These are phyloP conservation scores for Pichia manshurica DNA, from an alignment of 805 yeast species.

Conservation along the genomic window DNA sequence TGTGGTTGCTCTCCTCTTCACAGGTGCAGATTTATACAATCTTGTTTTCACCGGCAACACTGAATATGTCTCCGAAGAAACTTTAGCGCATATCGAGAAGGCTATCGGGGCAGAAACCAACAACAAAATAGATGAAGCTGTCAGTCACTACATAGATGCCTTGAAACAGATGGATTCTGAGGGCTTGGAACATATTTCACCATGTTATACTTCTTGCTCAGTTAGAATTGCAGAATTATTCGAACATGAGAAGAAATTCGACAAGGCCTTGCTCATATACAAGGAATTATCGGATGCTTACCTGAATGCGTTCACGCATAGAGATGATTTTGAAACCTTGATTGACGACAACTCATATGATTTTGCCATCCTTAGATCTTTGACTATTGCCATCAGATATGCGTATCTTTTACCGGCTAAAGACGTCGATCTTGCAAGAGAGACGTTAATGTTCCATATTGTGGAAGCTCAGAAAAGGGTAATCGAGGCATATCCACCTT, in stretches of 20 bases:
- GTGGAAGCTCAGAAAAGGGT: constrained; percentile 23
- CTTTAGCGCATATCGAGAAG: constrained; percentile 9
- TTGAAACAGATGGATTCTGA: constrained; percentile 53
- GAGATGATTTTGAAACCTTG: constrained; percentile 8
- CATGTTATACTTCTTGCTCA: constrained; percentile 84
- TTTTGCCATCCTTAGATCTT: constrained; percentile 18
- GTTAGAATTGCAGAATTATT: constrained; percentile 79
- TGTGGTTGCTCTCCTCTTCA: too few species aligned
- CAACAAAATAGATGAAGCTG: constrained; percentile 57
- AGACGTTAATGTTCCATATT: constrained; percentile 19
- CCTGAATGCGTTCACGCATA: constrained; percentile 11
- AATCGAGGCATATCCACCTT: constrained; percentile 24
- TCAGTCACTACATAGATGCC: constrained; percentile 66
- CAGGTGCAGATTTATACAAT: neutral
- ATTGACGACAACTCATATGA: constrained; percentile 11
- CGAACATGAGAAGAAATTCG: constrained; percentile 36
- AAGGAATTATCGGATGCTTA: constrained; percentile 16
- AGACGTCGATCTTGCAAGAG: constrained; percentile 19
- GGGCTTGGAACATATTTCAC: constrained; percentile 49
- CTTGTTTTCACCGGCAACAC: neutral
- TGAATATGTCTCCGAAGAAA: constrained; percentile 15
- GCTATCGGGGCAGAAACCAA: constrained; percentile 19
- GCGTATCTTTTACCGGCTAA: constrained; percentile 21
- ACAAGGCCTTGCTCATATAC: constrained; percentile 25
- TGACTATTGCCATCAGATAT: constrained; percentile 23